Evolutionary conservation across 345 rosid species (phyloP).

Genomic region (Eucalyptus cloeziana): DNA sequence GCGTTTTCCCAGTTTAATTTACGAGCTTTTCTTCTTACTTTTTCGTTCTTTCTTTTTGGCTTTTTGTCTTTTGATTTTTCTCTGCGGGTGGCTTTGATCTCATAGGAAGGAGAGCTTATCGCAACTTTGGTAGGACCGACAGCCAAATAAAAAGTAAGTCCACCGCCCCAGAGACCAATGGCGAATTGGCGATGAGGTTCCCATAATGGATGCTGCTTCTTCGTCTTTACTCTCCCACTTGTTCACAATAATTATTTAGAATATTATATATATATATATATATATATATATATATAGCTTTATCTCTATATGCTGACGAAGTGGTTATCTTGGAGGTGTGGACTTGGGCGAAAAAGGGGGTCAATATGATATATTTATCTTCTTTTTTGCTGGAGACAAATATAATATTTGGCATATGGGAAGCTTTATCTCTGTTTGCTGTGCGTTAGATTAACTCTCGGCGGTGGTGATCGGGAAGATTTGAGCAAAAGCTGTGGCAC

Average conservation of each 20-base stretch:
- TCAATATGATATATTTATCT: background rate
- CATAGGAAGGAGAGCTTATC: background rate
- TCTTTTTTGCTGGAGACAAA: background rate
- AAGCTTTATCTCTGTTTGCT: background rate
- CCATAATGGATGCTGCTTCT: background rate
- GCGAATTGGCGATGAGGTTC: background rate
- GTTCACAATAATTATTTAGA: background rate
- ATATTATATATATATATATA: too few species aligned
- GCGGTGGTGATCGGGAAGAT: background rate
- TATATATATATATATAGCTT: background rate
- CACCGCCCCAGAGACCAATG: background rate
- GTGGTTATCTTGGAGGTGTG: background rate
- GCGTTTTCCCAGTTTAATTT: background rate
- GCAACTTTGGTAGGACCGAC: background rate
- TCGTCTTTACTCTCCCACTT: background rate
- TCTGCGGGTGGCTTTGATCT: background rate
- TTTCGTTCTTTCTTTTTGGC: background rate
- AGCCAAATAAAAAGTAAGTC: background rate
- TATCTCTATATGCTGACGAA: background rate
- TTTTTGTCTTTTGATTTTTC: background rate
- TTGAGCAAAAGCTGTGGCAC: background rate
- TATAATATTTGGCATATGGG: background rate
- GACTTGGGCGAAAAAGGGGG: background rate
- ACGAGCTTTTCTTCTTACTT: background rate
- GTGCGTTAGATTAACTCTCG: background rate